Conservation (phyloP, 164 flowering plant species). For the Nelumbo lutea region DNA sequence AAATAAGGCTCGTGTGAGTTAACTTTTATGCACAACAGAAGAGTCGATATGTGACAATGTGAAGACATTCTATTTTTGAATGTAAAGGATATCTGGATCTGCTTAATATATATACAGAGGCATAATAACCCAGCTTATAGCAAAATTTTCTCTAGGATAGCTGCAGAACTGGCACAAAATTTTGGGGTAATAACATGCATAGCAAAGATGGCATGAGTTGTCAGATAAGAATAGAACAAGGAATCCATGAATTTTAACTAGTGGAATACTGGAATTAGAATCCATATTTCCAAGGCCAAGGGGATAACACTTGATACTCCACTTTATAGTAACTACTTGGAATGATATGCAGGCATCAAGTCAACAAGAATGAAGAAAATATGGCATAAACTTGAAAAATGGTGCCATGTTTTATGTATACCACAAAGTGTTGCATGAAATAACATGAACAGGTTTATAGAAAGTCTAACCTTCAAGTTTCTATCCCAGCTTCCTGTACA, state of each 20-base stretch:
- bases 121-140: not conserved
- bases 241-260: not conserved
- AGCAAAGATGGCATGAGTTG: not conserved
- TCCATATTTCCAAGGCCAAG: not conserved
- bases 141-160: not conserved
- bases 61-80: too few relatives aligned
- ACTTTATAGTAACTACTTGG: not conserved
- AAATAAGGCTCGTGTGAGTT: too few relatives aligned
- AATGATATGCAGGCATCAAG: not conserved
- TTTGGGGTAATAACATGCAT: not conserved
- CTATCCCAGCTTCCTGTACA: slow-evolving; percentile 97
- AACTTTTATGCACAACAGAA: too few relatives aligned
- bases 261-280: not conserved
- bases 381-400: not conserved
- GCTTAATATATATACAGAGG: too few relatives aligned
- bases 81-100: too few relatives aligned
- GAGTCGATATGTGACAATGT: too few relatives aligned
- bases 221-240: not conserved
- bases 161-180: not conserved
- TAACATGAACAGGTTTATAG: not conserved
- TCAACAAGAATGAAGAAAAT: not conserved
- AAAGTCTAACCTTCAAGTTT: slow-evolving; percentile 68
- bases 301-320: not conserved
- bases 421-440: not conserved
- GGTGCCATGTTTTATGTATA: not conserved